Evolutionary conservation across 768 basidiomycete species (phyloP), one percentile per base, ranked within the genome.

Genomic region (Leucosporidium creatinivorum): DNA sequence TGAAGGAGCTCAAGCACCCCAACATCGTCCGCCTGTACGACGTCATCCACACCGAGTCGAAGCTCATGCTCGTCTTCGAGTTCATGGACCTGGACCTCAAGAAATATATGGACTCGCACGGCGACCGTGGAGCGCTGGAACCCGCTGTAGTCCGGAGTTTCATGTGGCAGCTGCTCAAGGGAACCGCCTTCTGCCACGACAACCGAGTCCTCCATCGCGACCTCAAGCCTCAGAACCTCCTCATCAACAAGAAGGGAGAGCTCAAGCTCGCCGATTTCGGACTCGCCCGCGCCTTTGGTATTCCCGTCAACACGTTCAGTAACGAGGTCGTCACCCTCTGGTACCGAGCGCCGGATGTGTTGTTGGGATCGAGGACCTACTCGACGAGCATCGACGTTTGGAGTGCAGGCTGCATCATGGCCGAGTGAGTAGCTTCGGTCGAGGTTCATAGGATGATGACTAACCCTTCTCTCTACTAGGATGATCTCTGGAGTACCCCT

Each of bases 251-350:
- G 70, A 93, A 96, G 76, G 93, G 93, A 55, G 94, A 98, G 79
- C 82, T 99, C 55, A 99, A 99, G 78, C 80, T 99, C 28, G 96
- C 93, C 58, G 96, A 99, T 80, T 99, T 99, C 79, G 96, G 96
- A 75, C 81, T 99, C 70, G 96, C 96, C 0, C 83, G 96, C 63
- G 96, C 96, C 9, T 98, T 98, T 77, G 96, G 96, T 70, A 96
- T 98, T 21, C 96, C 96, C 6, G 94, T 98, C 67, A 98, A 99
- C 77, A 99, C 96, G 0, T 99, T 98, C 79, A 93, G 91, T 23
- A 99, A 99, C 77, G 96, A 99, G 85, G 96, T 99, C 65, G 96
- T 98, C 26, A 99, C 96, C 33, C 80, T 98, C 19, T 99, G 96
- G 96, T 99, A 99, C 78, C 87, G 96, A 62, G 93, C 96, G 2